A percentile compares a stretch with the other conserved stretches of the same genome.
These are phyloP conservation scores for Nemania bipapillata DNA, from an alignment of 2,329 filamentous ascomycete genomes.

Conservation along the genomic window DNA sequence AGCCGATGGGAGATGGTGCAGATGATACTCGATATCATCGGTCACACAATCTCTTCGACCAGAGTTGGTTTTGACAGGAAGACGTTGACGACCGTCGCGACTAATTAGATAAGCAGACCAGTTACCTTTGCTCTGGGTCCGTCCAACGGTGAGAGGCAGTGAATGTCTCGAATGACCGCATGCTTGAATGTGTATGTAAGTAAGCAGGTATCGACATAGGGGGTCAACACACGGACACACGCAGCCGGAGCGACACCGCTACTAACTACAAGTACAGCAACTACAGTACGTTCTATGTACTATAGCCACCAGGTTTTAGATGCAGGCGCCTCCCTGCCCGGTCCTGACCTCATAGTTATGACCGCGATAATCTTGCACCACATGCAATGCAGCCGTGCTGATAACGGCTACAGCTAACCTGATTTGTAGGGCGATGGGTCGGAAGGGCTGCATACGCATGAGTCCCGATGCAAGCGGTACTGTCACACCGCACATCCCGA, in stretches of 20 bases:
- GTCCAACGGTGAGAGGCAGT: neutral
- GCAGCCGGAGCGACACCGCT: neutral
- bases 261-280: neutral
- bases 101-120: neutral
- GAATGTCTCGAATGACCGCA: neutral
- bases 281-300: no score
- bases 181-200: neutral
- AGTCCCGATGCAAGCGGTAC: constrained; percentile 17
- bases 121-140: neutral
- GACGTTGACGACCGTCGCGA: constrained; percentile 9
- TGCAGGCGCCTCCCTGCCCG: neutral
- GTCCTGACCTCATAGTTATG: neutral
- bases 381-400: constrained; percentile 26
- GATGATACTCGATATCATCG: constrained; percentile 2
- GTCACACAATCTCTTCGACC: constrained; percentile 17
- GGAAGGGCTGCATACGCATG: constrained; percentile 23
- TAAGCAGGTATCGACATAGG: neutral
- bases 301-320: neutral
- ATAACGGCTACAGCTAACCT: constrained; percentile 28
- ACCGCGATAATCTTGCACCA: neutral
- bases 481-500: constrained; percentile 29
- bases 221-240: neutral
- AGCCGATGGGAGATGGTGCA: constrained; percentile 15
- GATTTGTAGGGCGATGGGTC: constrained; percentile 10
- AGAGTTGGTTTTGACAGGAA: neutral